These are phyloP conservation scores for Trichopus zeylanicus DNA, from an alignment of 116 monocot species.

Conservation along the genomic window DNA sequence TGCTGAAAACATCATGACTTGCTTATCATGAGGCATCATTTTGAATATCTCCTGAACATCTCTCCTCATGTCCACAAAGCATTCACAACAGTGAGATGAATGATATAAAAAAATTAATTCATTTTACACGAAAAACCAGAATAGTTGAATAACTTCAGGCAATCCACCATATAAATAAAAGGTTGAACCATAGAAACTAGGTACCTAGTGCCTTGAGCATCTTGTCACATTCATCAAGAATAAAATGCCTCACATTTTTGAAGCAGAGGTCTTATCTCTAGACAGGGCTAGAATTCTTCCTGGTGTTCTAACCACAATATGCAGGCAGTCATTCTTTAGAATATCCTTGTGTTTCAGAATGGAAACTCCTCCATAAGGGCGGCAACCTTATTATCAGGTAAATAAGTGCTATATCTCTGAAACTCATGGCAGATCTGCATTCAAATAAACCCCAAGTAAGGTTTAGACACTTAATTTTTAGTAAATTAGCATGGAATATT, in stretches of 20 bases:
- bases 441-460: too few relatives aligned
- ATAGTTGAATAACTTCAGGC: too few relatives aligned
- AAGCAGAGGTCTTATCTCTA: constrained; percentile 34
- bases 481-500: too few relatives aligned
- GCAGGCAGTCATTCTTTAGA: too few relatives aligned
- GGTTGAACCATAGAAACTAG: too few relatives aligned
- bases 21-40: background rate
- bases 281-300: constrained; percentile 90
- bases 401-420: too few relatives aligned
- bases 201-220: constrained; percentile 58
- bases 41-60: background rate
- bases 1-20: constrained; percentile 19
- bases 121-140: too few relatives aligned
- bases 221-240: too few relatives aligned
- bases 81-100: constrained; percentile 4
- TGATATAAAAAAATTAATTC: background rate
- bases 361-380: constrained; percentile 8
- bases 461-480: too few relatives aligned
- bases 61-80: background rate
- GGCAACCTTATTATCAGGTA: too few relatives aligned
- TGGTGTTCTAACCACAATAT: constrained; percentile 92
- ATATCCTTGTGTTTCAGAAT: constrained; percentile 39
- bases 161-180: too few relatives aligned
- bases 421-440: constrained; percentile 3
- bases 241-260: too few relatives aligned